phyloP scores from a whole-genome alignment of 2,329 filamentous ascomycete genomes.

The Hymenoscyphus repandus region DNA sequence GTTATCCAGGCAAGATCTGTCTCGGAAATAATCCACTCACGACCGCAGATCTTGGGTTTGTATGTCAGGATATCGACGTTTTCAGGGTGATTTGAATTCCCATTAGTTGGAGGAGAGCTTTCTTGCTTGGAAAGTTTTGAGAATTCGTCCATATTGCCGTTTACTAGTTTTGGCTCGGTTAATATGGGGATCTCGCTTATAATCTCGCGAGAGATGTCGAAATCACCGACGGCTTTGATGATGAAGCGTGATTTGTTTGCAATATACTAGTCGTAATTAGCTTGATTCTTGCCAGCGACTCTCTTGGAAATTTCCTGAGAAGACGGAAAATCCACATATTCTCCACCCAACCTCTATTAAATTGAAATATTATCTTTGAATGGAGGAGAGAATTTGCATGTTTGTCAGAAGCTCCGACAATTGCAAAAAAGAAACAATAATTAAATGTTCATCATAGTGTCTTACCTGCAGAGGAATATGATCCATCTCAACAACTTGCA shows the following conservation, averaged over 20 bases:
- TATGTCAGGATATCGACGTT: conserved; percentile 45
- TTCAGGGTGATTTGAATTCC: conserved; percentile 55
- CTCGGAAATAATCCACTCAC: conserved; percentile 39
- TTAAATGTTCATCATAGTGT: not conserved
- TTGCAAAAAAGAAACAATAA: not conserved
- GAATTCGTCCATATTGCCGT: conserved; percentile 24
- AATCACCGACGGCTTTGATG: conserved; percentile 35
- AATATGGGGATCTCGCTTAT: not conserved
- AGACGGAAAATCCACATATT: too few relatives aligned
- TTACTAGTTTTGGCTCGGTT: not conserved
- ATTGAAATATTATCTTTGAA: too few relatives aligned
- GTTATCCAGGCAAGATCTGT: conserved; percentile 41
- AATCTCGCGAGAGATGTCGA: conserved; percentile 36
- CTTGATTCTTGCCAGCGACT: not conserved
- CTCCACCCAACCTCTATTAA: too few relatives aligned
- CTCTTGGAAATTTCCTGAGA: too few relatives aligned
- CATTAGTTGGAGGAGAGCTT: conserved; percentile 40
- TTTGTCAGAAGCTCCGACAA: too few relatives aligned
- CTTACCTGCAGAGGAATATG: conserved; percentile 26
- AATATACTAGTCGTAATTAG: conserved; percentile 13
- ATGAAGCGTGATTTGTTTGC: conserved; percentile 20
- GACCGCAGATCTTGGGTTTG: conserved; percentile 36
- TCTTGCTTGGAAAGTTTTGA: conserved; percentile 34
- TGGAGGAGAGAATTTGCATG: too few relatives aligned
- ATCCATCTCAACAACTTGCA: conserved; percentile 42